A percentile compares a stretch with the other conserved stretches of the same genome.
Conservation (phyloP, 2,329 filamentous ascomycete species). For the Neoascochyta sp. region DNA sequence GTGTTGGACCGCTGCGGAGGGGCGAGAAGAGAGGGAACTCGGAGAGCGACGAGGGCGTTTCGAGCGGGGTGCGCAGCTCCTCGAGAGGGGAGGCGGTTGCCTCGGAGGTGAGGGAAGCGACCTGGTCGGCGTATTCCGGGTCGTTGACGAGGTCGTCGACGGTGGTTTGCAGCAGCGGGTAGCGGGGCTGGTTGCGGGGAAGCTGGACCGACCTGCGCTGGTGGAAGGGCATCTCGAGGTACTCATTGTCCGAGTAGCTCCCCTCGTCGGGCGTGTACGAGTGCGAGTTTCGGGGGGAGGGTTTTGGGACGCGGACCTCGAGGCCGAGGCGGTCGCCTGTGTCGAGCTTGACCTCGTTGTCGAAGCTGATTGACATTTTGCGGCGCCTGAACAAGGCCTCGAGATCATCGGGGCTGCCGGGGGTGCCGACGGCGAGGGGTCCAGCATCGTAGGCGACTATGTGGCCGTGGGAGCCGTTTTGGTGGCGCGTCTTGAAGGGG, state of each 20-base stretch:
- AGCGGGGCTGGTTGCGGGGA: conserved; percentile 25
- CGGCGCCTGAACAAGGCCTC: conserved; percentile 31
- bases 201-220: conserved; percentile 18
- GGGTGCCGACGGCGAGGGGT: conserved; percentile 19
- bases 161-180: conserved; percentile 36
- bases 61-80: conserved; percentile 39
- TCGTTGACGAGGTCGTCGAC: conserved; percentile 30
- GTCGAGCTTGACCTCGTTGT: conserved; percentile 40
- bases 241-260: conserved; percentile 34
- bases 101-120: conserved; percentile 43
- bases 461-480: conserved; percentile 16
- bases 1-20: conserved; percentile 24
- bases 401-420: conserved; percentile 25
- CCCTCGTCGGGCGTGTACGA: conserved; percentile 23
- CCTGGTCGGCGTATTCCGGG: conserved; percentile 31
- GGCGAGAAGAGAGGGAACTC: conserved; percentile 32
- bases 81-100: conserved; percentile 40
- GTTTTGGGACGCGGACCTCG: conserved; percentile 38
- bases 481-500: conserved; percentile 14
- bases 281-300: conserved; percentile 13
- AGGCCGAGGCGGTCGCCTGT: conserved; percentile 38
- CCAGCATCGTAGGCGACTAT: conserved; percentile 15
- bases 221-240: conserved; percentile 28
- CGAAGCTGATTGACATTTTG: conserved; percentile 42
- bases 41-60: conserved; percentile 33